A percentile compares a stretch with the other conserved stretches of the same genome.
Evolutionary conservation across 83 land plant genomes (phyloP).

Genomic region (Picea engelmannii): DNA sequence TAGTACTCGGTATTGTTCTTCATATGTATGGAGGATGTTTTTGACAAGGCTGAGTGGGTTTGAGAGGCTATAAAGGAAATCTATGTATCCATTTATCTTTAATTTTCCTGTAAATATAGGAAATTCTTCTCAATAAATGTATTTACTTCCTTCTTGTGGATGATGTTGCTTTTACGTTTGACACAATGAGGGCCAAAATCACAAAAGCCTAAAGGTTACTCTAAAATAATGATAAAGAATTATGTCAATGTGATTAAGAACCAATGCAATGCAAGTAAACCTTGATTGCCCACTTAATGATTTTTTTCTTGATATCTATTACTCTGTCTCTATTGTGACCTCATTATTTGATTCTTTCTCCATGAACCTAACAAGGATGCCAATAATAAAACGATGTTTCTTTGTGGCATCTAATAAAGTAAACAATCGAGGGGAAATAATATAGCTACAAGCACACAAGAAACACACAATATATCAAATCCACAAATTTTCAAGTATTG

Average conservation of each 20-base stretch:
- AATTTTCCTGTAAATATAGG: constrained; percentile 4
- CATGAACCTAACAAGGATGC: not conserved
- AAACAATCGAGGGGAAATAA: not conserved
- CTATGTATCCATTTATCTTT: not conserved
- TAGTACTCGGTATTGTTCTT: too few species aligned
- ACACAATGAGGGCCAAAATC: constrained; percentile 6
- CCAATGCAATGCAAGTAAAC: constrained; percentile 13
- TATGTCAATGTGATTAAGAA: not conserved
- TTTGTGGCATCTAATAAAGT: not conserved
- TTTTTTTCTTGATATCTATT: not conserved
- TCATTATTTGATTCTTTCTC: not conserved
- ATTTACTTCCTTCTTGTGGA: constrained; percentile 6
- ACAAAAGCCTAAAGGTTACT: not conserved
- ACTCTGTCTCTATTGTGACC: not conserved
- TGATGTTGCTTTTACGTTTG: constrained; percentile 5
- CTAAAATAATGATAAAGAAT: not conserved
- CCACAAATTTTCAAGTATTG: too few species aligned
- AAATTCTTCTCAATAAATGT: constrained; percentile 15
- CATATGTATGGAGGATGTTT: too few species aligned
- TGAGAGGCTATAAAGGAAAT: too few species aligned
- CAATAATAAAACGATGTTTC: not conserved
- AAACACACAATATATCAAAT: not conserved
- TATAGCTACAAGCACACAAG: constrained; percentile 18
- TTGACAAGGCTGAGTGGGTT: too few species aligned
- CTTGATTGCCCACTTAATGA: constrained; percentile 25